Evolutionary conservation across 148 eudicot species (phyloP), one percentile per base, ranked within the genome.

Genomic region (Vaccinium macrocarpon): DNA sequence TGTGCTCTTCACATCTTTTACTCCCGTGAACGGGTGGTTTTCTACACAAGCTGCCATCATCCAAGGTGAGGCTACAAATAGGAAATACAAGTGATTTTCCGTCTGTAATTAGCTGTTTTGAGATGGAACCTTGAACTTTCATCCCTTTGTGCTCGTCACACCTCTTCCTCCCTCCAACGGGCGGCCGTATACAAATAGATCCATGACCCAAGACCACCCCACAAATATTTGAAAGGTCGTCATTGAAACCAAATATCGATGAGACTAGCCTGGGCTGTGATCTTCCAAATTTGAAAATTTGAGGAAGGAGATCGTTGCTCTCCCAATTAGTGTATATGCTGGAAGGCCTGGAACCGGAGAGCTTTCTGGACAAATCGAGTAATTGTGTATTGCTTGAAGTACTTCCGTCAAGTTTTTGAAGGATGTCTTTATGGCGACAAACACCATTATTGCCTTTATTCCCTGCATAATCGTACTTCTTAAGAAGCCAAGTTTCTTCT

Each of bases 391-490:
- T 77, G 73, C 80, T 73, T 13, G 88, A 79, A 75, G 85, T 73
- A 42, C 81, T 85, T 53, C 83, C 61, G 5, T 91, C 90, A 18
- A 93, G 86, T 76, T 89, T 92, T 42, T 49, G 75, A 74, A 75
- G 85, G 68, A 42, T 80, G 82, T 61, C 66, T 7, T 83, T 57
- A 57, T 81, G 92, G 72, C 99, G 99, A 29, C 95, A 93, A 71
- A 82, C 71, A n/a, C 94, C 90, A 85, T 96, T 96, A 51, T 89
- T 89, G 51, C 88, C 92, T 90, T 91, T 93, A 88, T 96, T 96
- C 99, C 98, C 94, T 35, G 95, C 96, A 86, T 96, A 96, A 83
- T 96, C 95, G 80, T 94, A 94, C 25, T 57, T 86, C 56, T 86
- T 84, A 38, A 96, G 95, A 84, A 91, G 89, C 83, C 85, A 82